A percentile compares a stretch with the other conserved stretches of the same genome.
These are phyloP conservation scores for Fraxinus platypoda DNA, from an alignment of 305 asterid genomes.

Conservation along the genomic window DNA sequence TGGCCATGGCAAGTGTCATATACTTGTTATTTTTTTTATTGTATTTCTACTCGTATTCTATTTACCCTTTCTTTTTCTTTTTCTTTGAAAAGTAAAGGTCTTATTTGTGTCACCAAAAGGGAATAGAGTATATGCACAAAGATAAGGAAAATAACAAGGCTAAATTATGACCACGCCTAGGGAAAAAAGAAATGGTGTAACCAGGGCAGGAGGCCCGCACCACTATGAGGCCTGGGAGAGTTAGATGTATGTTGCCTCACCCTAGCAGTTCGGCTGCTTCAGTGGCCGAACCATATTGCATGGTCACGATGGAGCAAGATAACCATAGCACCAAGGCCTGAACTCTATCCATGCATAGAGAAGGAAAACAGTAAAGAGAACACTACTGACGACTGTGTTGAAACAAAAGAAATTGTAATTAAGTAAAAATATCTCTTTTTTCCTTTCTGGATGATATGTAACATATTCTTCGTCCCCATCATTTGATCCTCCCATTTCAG, in stretches of 20 bases:
- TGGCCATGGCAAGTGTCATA: slow-evolving; percentile 57
- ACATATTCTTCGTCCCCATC: not conserved
- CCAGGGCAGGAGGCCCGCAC: not conserved
- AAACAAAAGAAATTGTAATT: not conserved
- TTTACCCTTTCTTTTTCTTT: slow-evolving; percentile 1
- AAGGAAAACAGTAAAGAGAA: not conserved
- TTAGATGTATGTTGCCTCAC: not conserved
- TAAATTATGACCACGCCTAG: not conserved
- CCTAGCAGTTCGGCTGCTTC: not conserved
- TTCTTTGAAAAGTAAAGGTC: slow-evolving; percentile 2
- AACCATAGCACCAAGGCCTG: not conserved
- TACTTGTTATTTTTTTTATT: slow-evolving; percentile 17
- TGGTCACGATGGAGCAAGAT: not conserved
- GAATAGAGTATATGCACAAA: slow-evolving; percentile 5
- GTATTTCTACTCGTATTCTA: slow-evolving; percentile 18
- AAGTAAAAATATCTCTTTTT: not conserved
- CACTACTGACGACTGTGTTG: not conserved
- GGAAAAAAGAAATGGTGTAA: not conserved
- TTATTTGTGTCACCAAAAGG: not conserved
- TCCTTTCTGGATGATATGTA: not conserved
- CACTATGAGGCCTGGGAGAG: not conserved
- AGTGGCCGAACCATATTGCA: not conserved
- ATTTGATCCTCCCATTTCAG: not conserved
- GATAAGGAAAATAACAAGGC: not conserved
- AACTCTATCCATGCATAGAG: not conserved